Evolutionary conservation across 768 basidiomycete genomes (phyloP).

Genomic region (Lentinula lateritia): DNA sequence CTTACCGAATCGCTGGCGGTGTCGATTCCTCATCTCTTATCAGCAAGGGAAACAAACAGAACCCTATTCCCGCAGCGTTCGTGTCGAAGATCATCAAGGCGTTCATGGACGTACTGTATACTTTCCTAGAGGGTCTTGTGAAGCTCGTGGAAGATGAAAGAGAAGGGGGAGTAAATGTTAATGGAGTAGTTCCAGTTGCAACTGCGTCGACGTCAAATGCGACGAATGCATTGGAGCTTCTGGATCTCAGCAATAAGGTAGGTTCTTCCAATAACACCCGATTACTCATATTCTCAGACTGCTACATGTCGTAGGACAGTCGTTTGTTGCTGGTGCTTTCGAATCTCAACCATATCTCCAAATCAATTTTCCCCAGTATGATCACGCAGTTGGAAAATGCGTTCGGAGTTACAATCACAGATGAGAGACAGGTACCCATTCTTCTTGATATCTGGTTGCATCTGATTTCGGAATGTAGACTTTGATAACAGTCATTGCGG

Average conservation of each 20-base stretch:
- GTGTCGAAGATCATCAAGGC: slow-evolving; percentile 72
- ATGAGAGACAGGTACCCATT: slow-evolving; percentile 60
- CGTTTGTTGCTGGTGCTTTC: slow-evolving; percentile 85
- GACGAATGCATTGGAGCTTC: slow-evolving; percentile 46
- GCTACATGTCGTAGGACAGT: slow-evolving; percentile 54
- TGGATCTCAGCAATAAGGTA: slow-evolving; percentile 63
- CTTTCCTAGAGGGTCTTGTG: slow-evolving; percentile 81
- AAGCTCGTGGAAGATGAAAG: slow-evolving; percentile 67
- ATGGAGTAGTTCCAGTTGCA: slow-evolving; percentile 27
- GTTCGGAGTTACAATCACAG: slow-evolving; percentile 63
- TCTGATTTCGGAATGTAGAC: slow-evolving; percentile 35
- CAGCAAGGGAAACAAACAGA: slow-evolving; percentile 52
- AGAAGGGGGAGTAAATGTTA: slow-evolving; percentile 34
- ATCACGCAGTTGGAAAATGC: slow-evolving; percentile 73
- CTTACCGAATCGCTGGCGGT: slow-evolving; percentile 79
- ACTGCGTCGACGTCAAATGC: slow-evolving; percentile 24
- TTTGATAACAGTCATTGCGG: slow-evolving; percentile 69
- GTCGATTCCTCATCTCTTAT: slow-evolving; percentile 47
- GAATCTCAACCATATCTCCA: slow-evolving; percentile 77
- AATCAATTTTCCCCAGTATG: slow-evolving; percentile 70
- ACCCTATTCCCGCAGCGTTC: slow-evolving; percentile 57
- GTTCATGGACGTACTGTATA: slow-evolving; percentile 82
- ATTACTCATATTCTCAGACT: background rate
- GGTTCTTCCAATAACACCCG: slow-evolving; percentile 13
- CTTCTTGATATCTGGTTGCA: slow-evolving; percentile 5